A percentile compares a stretch with the other conserved stretches of the same genome.
Evolutionary conservation across 352 stramenopile species (phyloP).

Genomic region (Phytophthora podocarpi): DNA sequence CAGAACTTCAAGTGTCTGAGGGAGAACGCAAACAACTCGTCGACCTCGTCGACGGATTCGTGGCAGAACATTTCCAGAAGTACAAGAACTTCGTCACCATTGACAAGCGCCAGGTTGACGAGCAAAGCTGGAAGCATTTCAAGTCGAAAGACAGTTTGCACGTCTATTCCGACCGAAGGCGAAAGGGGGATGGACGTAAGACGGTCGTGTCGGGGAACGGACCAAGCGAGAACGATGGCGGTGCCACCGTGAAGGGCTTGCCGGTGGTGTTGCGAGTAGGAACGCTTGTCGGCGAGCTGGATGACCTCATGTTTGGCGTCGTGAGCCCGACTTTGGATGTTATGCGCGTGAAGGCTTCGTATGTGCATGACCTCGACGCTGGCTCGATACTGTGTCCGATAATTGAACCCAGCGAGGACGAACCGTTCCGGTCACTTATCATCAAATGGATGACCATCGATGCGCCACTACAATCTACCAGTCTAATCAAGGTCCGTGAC

Average conservation of each 20-base stretch:
- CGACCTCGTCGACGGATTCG: slow-evolving; percentile 5
- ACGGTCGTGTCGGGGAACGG: not conserved
- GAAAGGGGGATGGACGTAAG: slow-evolving; percentile 5
- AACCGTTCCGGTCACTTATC: slow-evolving; percentile 31
- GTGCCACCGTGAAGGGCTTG: slow-evolving; percentile 1
- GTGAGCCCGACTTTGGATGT: slow-evolving; percentile 40
- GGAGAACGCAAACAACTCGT: slow-evolving; percentile 11
- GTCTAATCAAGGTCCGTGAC: slow-evolving; percentile 54
- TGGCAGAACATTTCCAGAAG: slow-evolving; percentile 28
- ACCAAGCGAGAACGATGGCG: not conserved
- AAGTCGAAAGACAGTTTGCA: slow-evolving; percentile 36
- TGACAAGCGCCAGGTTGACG: slow-evolving; percentile 19
- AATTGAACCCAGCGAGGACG: slow-evolving; percentile 23
- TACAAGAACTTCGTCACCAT: slow-evolving; percentile 27
- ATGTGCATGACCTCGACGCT: slow-evolving; percentile 39
- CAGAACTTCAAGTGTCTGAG: slow-evolving; percentile 12
- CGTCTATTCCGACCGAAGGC: slow-evolving; percentile 17
- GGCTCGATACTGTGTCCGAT: slow-evolving; percentile 28
- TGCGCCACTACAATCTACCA: too few relatives aligned
- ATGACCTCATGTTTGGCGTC: slow-evolving; percentile 47
- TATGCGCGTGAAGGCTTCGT: slow-evolving; percentile 44
- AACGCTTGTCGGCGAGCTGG: slow-evolving; percentile 33
- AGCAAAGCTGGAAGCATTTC: slow-evolving; percentile 18
- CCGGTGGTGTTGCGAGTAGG: slow-evolving; percentile 32
- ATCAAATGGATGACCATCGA: slow-evolving; percentile 42